Base-by-base conservation (phyloP, 192 early-diverging fungal genomes). In the Coemansia sp. region DNA sequence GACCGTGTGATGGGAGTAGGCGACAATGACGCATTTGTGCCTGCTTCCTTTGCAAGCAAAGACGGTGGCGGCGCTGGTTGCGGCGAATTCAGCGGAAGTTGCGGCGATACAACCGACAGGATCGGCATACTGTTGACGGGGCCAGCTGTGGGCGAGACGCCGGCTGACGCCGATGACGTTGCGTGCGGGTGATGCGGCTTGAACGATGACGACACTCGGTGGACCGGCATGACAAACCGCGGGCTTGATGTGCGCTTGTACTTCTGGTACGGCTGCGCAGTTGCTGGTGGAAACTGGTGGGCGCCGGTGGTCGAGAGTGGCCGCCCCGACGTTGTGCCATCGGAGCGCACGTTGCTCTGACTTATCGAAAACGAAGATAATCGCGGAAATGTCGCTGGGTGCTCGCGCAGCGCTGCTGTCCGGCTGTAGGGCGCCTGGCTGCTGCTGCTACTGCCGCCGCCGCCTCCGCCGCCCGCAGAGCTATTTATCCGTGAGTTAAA, bases 281-380 rank as follows among this genome's bases (percentile, higher is more conserved):
- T 6, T 5, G 22, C 48, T 10, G 22, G 20, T 9, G 22, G 9
- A 50, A 5, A 46, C 10, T 46, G 43, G 15, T 46, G 43, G 43
- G 15, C 17, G 43, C 43, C 43, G 5, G 17, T n/a, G 43, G 22
- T 41, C 46, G 62, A 53, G 5, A 35, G 41, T 29, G 62, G 62
- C 50, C 41, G 62, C 62, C 25, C 34, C 5, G 63, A 42, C 25
- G 45, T 50, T 32, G 56, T 50, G 11, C 64, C 50, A 32, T 80
- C 77, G 7, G 77, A 60, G 3, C 77, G 65, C 38, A 80, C 77
- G 41, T 80, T 80, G 69, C 73, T 80, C 46, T 80, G 77, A 58
- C 73, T 80, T 42, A 80, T 80, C 13, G 77, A 80, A 19, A 80
- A 80, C 53, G 77, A 80, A 61, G 71, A 67, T 32, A 80, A 65